Evolutionary conservation across 352 stramenopile species (phyloP), one percentile per base, ranked within the genome.

Genomic region (Phytophthora pseudosyringae): DNA sequence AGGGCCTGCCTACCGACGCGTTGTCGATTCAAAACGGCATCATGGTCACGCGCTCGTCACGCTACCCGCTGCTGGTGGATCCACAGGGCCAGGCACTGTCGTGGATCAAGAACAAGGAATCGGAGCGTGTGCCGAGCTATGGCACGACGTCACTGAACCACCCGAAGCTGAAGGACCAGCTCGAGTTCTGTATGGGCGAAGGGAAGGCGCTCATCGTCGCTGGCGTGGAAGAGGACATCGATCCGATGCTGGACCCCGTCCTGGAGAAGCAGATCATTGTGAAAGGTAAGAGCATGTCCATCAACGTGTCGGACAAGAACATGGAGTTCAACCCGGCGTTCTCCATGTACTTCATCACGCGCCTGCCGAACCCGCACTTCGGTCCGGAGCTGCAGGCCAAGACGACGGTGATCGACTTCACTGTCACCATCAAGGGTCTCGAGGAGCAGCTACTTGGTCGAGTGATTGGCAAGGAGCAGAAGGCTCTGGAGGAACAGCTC

Each of bases 331-430:
- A 99, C 67, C 91, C 95, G 7, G 93, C 91, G 18, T 99, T 99
- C 70, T 98, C 93, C 41, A 94, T 99, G 80, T 99, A 99, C 71
- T 99, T 99, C 62, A 99, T 99, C 65, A 99, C 97, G 4, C 83
- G 97, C 1, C 75, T 99, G 52, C 97, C 97, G 13, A 99, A 99
- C 65, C 98, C 98, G 38, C 97, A 97, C 71, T 99, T 99, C 47
- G 96, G 90, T 5, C 98, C 97, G 1, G 98, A 99, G 65, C 72
- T 99, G 18, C 97, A 99, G 76, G 97, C 97, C 5, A 99, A 99
- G 75, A 98, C 97, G 0, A 99, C 97, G 0, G 88, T 99, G 44
- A 98, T 99, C 41, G 97, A 99, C 83, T 99, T 99, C 64, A 99
- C 97, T 1, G 94, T 99, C 8, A 99, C 96, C 3, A 97, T 98